A percentile compares a stretch with the other conserved stretches of the same genome.
Conservation (phyloP, 2,329 filamentous ascomycete species). For the Podosphaera aphanis region DNA sequence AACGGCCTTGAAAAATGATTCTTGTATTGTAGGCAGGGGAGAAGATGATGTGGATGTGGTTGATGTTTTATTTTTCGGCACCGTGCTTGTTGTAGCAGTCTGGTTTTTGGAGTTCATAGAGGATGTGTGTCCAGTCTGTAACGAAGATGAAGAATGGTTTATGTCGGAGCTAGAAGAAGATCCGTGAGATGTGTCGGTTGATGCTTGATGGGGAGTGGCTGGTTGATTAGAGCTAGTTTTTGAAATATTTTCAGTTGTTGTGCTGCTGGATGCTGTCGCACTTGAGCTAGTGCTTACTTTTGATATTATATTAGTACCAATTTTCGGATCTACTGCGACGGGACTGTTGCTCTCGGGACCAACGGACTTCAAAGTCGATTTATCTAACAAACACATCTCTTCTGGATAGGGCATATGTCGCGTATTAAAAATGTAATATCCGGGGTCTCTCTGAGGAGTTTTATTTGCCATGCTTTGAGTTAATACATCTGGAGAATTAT, state of each 20-base stretch:
- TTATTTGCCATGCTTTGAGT: neutral
- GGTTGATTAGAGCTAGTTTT: neutral
- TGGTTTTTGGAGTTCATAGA: conserved; percentile 6
- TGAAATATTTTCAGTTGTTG: neutral
- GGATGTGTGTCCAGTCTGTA: conserved; percentile 2
- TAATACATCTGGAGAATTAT: neutral
- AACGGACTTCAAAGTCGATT: conserved; percentile 1
- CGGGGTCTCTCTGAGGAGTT: conserved; percentile 4
- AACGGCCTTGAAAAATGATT: conserved; percentile 93
- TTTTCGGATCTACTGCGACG: neutral
- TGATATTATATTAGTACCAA: neutral
- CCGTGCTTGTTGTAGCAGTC: conserved; percentile 2
- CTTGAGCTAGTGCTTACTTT: neutral
- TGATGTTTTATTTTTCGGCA: conserved; percentile 14
- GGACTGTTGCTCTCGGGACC: neutral
- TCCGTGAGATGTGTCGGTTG: neutral
- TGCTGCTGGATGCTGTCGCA: neutral
- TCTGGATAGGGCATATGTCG: neutral
- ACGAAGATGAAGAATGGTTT: conserved; percentile 3
- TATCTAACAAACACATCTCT: conserved; percentile 6
- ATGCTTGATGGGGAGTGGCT: neutral
- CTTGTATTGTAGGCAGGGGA: conserved; percentile 65
- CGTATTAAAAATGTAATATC: conserved; percentile 3
- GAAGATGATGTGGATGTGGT: conserved; percentile 23
- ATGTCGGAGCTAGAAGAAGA: neutral